Evolutionary conservation across 495 filamentous ascomycete species (phyloP), one percentile per base, ranked within the genome.

Genomic region (Penicillium manginii): DNA sequence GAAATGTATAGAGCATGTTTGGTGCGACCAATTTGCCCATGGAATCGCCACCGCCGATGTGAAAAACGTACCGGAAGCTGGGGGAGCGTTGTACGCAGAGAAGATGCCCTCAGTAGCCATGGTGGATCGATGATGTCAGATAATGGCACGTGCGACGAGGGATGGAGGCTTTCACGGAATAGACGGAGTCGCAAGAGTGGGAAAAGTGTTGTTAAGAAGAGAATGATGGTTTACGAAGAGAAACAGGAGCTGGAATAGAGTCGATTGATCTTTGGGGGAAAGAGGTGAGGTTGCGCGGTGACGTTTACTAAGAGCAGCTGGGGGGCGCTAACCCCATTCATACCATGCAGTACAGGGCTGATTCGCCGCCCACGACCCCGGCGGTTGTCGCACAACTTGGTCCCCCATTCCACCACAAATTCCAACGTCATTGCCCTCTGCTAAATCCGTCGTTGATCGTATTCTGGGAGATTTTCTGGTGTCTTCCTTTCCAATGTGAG

Each of bases 201-300:
- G 58, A 43, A 17, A 19, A 63, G 64, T 57, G 68, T 59, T 46
- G 55, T 52, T 37, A 56, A 54, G 18, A 58, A 40, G 18, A 23
- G 9, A 33, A 7, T 35, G 42, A 53, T 15, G 18, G 23, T 53
- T 46, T 58, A 59, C 51, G 19, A 40, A 47, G 42, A 39, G 29
- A 49, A 15, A 29, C 11, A 51, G 19, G 50, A 46, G 22, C 2
- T 45, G 47, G 14, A 54, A 63, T 52, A 39, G 37, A 59, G 60
- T 55, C 31, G 58, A 60, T 59, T 60, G 49, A 59, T 50, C 29
- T 60, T 29, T 32, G 22, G 57, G 55, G 54, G 48, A 50, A 35
- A 32, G 57, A 72, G 55, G 55, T 70, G 73, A 75, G 69, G 71
- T 75, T 70, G 71, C 70, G 68, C 68, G 62, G 71, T 77, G 73